Evolutionary conservation across 2,329 filamentous ascomycete genomes (phyloP).

Genomic region (Aplosporella prunicola): DNA sequence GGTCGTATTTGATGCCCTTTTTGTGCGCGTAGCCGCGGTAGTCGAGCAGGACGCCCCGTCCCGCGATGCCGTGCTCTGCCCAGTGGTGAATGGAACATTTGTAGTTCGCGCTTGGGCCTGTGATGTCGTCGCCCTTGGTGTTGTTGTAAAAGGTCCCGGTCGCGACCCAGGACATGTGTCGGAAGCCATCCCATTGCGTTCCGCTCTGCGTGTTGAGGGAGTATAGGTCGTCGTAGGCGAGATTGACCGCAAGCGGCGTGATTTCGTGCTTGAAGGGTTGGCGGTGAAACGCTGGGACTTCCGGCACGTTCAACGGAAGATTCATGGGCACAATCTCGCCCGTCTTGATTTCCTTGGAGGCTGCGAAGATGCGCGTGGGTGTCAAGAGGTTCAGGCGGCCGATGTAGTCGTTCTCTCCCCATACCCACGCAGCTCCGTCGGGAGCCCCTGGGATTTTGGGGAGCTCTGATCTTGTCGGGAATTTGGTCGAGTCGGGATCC

Average conservation of each 20-base stretch:
- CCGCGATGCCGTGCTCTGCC: slow-evolving; percentile 37
- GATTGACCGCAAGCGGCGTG: slow-evolving; percentile 30
- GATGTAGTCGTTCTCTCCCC: slow-evolving; percentile 47
- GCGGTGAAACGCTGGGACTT: slow-evolving; percentile 44
- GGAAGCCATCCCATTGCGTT: slow-evolving; percentile 39
- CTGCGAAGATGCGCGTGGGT: slow-evolving; percentile 44
- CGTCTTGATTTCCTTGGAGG: slow-evolving; percentile 44
- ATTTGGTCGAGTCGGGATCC: slow-evolving; percentile 44
- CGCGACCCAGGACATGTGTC: slow-evolving; percentile 32
- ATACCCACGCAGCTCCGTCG: slow-evolving; percentile 50
- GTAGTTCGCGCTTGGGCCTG: slow-evolving; percentile 30
- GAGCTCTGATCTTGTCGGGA: slow-evolving; percentile 46
- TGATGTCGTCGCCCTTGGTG: slow-evolving; percentile 31
- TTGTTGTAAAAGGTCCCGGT: slow-evolving; percentile 34
- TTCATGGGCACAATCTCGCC: slow-evolving; percentile 49
- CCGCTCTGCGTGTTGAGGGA: slow-evolving; percentile 36
- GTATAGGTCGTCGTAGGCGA: slow-evolving; percentile 36
- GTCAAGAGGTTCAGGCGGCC: slow-evolving; percentile 49
- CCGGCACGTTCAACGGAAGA: slow-evolving; percentile 44
- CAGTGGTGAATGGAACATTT: slow-evolving; percentile 38
- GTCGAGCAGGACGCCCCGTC: slow-evolving; percentile 36
- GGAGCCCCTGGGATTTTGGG: slow-evolving; percentile 44
- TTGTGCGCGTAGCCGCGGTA: slow-evolving; percentile 33
- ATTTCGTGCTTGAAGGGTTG: slow-evolving; percentile 47
- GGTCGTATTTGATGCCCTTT: slow-evolving; percentile 34